Evolutionary conservation across 2,329 filamentous ascomycete species (phyloP).

Genomic region (Diatrype stigma): DNA sequence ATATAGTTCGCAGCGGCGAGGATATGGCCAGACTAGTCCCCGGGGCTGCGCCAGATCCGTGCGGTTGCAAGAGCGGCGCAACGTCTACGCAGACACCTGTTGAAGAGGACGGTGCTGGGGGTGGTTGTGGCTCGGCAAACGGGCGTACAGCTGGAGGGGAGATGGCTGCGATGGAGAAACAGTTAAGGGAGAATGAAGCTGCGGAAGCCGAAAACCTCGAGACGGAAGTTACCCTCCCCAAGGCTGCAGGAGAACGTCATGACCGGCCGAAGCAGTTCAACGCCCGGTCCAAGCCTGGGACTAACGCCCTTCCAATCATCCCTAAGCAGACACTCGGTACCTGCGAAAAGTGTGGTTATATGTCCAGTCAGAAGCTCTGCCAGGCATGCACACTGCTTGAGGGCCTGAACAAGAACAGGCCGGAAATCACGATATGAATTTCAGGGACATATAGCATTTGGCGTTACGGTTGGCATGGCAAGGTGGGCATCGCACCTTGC

Average conservation of each 20-base stretch:
- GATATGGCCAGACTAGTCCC: conserved; percentile 92
- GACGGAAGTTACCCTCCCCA: conserved; percentile 54
- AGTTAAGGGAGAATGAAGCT: conserved; percentile 60
- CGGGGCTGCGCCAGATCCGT: conserved; percentile 44
- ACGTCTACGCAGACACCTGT: conserved; percentile 24
- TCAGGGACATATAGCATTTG: conserved; percentile 3
- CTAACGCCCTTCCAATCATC: conserved; percentile 24
- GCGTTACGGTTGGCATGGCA: conserved; percentile 2
- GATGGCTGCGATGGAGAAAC: conserved; percentile 77
- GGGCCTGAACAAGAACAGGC: conserved; percentile 76
- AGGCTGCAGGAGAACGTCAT: conserved; percentile 31
- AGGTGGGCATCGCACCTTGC: conserved; percentile 5
- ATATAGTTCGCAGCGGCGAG: conserved; percentile 91
- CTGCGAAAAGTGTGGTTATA: conserved; percentile 86
- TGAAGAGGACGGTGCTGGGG: conserved; percentile 46
- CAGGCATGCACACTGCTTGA: conserved; percentile 91
- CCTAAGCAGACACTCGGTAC: conserved; percentile 73
- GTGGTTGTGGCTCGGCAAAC: conserved; percentile 69
- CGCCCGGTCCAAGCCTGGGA: conserved; percentile 18
- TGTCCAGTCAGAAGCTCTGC: conserved; percentile 90
- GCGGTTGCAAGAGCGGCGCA: conserved; percentile 43
- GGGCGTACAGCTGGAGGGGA: conserved; percentile 66
- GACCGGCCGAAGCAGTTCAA: conserved; percentile 31
- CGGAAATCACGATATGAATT: conserved; percentile 50
- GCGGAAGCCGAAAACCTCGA: conserved; percentile 58